These are phyloP conservation scores for Aspergillus awamori DNA, from an alignment of 2,329 filamentous ascomycete genomes.

Conservation along the genomic window DNA sequence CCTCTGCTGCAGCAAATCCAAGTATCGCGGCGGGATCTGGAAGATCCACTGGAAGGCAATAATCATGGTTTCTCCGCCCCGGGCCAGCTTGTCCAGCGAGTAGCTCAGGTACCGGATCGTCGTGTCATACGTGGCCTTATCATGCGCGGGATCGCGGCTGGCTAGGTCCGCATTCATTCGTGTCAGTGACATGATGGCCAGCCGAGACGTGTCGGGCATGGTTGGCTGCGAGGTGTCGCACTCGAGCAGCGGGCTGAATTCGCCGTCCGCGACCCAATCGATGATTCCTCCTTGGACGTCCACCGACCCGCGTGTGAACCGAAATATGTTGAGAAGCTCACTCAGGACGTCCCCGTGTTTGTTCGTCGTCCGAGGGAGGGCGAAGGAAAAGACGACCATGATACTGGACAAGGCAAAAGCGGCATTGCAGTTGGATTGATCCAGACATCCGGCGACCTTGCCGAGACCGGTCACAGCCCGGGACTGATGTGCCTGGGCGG, in stretches of 20 bases:
- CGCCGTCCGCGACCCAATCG: conserved; percentile 28
- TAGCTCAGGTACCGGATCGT: conserved; percentile 32
- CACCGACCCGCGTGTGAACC: conserved; percentile 34
- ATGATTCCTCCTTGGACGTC: conserved; percentile 28
- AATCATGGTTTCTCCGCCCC: conserved; percentile 33
- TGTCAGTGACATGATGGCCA: conserved; percentile 32
- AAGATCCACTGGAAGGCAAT: conserved; percentile 61
- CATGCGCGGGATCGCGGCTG: conserved; percentile 26
- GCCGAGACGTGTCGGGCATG: conserved; percentile 40
- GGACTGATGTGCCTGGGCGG: conserved; percentile 34
- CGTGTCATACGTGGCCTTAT: conserved; percentile 29
- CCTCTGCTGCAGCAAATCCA: conserved; percentile 46
- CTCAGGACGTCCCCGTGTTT: conserved; percentile 24
- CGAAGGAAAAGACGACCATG: conserved; percentile 41
- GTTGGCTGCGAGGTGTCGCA: conserved; percentile 27
- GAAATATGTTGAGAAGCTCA: conserved; percentile 36
- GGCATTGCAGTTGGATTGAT: conserved; percentile 37
- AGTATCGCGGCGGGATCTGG: conserved; percentile 63
- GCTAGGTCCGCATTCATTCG: conserved; percentile 30
- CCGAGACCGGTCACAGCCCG: conserved; percentile 31
- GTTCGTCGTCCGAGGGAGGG: conserved; percentile 23
- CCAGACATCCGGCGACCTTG: conserved; percentile 24
- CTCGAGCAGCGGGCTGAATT: conserved; percentile 32
- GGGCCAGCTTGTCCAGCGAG: conserved; percentile 33
- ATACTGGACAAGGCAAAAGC: conserved; percentile 39